Evolutionary conservation across 176 grass and related monocot species (phyloP).

Genomic region (Zoysia japonica): DNA sequence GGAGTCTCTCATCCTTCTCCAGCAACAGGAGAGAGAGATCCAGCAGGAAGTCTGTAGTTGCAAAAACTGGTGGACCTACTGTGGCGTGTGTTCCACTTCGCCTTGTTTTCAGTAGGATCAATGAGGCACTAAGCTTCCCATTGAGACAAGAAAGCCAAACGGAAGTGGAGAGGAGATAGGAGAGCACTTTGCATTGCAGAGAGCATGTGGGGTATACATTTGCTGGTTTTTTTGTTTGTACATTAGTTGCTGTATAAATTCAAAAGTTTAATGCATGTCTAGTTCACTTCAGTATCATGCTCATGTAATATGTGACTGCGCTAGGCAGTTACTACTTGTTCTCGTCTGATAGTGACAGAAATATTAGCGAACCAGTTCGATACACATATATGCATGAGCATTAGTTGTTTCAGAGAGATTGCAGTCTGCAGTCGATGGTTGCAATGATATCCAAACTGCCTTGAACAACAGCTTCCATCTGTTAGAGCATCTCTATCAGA

Average conservation of each 20-base stretch:
- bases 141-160: slow-evolving; percentile 56
- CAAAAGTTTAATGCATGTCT: slow-evolving; percentile 33
- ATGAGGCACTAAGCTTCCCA: slow-evolving; percentile 79
- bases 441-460: not conserved
- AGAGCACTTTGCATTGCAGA: not conserved
- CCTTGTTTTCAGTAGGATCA: slow-evolving; percentile 97
- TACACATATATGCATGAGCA: not conserved
- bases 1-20: slow-evolving; percentile 87
- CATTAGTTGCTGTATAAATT: slow-evolving; percentile 41
- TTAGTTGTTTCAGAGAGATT: slow-evolving; percentile 19
- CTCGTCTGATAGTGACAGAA: slow-evolving; percentile 11
- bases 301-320: slow-evolving; percentile 38
- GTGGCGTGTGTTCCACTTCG: slow-evolving; percentile 83
- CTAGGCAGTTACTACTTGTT: slow-evolving; percentile 39
- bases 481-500: too few relatives aligned
- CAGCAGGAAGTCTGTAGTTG: slow-evolving; percentile 62
- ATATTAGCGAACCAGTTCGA: not conserved
- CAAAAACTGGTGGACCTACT: slow-evolving; percentile 54
- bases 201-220: slow-evolving; percentile 31
- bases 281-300: slow-evolving; percentile 43
- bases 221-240: slow-evolving; percentile 44
- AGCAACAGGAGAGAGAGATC: slow-evolving; percentile 51
- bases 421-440: not conserved
- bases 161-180: slow-evolving; percentile 26
- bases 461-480: not conserved